A percentile compares a stretch with the other conserved stretches of the same genome.
Conservation (phyloP, 1,284 basidiomycete genomes). For the Grifola frondosa region DNA sequence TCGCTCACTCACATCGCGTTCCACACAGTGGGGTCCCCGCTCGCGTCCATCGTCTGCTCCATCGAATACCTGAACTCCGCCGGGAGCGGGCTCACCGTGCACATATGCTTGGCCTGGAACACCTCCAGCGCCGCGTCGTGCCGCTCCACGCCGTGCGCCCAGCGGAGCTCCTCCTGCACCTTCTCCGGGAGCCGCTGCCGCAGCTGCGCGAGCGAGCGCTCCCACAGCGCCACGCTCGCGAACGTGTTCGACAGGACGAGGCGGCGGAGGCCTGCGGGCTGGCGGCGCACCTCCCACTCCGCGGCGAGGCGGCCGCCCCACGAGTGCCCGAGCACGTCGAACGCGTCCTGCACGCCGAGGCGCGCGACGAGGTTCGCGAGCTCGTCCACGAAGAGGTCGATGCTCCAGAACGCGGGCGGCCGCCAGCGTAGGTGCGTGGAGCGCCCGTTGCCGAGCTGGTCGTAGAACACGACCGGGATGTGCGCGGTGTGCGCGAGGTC, state of each 20-base stretch:
- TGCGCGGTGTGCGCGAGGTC: slow-evolving; percentile 20
- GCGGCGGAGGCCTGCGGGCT: slow-evolving; percentile 26
- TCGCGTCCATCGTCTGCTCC: slow-evolving; percentile 11
- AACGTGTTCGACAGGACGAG: slow-evolving; percentile 28
- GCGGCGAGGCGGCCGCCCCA: slow-evolving; percentile 34
- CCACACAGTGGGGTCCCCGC: slow-evolving; percentile 23
- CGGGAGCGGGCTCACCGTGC: slow-evolving; percentile 23
- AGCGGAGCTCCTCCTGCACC: slow-evolving; percentile 22
- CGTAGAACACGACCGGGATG: slow-evolving; percentile 34
- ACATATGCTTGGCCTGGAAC: slow-evolving; percentile 23
- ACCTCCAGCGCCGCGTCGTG: slow-evolving; percentile 24
- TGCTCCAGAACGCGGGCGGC: slow-evolving; percentile 29
- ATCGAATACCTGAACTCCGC: slow-evolving; percentile 20
- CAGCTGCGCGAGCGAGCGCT: slow-evolving; percentile 15
- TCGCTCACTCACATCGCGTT: slow-evolving; percentile 14
- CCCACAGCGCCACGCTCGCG: slow-evolving; percentile 22
- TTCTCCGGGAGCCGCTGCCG: slow-evolving; percentile 22
- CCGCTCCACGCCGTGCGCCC: slow-evolving; percentile 21
- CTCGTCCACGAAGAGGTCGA: slow-evolving; percentile 33
- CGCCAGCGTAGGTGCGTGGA: slow-evolving; percentile 34
- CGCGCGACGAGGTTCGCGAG: slow-evolving; percentile 30
- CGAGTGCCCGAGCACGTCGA: slow-evolving; percentile 32
- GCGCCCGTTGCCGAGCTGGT: slow-evolving; percentile 32
- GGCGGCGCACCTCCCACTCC: slow-evolving; percentile 22
- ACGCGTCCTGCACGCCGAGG: slow-evolving; percentile 25